Conservation (phyloP, 129 eudicot genomes). For the Ambrosia artemisiifolia region DNA sequence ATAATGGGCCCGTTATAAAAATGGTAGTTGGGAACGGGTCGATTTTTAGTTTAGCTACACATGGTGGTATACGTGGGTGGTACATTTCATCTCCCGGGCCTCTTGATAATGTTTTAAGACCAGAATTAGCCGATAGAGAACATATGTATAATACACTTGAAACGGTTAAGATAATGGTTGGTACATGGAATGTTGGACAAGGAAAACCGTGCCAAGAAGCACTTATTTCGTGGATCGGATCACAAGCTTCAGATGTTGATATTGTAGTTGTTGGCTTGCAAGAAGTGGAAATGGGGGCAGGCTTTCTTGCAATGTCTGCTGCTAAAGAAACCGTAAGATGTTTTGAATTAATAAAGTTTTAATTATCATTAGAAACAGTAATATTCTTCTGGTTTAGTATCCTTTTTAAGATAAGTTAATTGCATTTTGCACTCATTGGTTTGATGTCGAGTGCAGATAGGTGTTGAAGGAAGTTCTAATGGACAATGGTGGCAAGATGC, state of each 20-base stretch:
- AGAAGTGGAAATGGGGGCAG: conserved; percentile 99
- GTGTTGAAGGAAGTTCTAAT: conserved; percentile 95
- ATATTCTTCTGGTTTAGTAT: background rate
- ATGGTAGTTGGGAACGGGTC: conserved; percentile 67
- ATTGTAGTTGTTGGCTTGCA: conserved; percentile 87
- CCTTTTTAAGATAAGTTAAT: background rate
- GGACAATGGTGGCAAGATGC: conserved; percentile 99
- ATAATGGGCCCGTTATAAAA: conserved; percentile 81
- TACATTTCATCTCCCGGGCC: conserved; percentile 84
- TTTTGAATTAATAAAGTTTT: background rate
- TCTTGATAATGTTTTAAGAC: conserved; percentile 61
- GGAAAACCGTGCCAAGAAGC: conserved; percentile 87
- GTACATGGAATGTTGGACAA: conserved; percentile 96
- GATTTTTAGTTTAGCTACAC: conserved; percentile 79
- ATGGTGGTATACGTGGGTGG: conserved; percentile 99
- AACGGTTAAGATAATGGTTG: conserved; percentile 65
- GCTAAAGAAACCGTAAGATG: conserved; percentile 96
- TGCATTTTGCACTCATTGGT: conserved; percentile 12
- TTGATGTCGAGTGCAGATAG: conserved; percentile 59
- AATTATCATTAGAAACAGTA: background rate
- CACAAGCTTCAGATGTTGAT: conserved; percentile 71
- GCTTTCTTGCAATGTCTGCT: conserved; percentile 99
- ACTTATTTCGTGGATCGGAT: conserved; percentile 76
- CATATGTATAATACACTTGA: conserved; percentile 60
- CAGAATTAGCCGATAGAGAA: conserved; percentile 64